Evolutionary conservation across 768 basidiomycete genomes (phyloP).

Genomic region (Tricholoma hemisulphureum): DNA sequence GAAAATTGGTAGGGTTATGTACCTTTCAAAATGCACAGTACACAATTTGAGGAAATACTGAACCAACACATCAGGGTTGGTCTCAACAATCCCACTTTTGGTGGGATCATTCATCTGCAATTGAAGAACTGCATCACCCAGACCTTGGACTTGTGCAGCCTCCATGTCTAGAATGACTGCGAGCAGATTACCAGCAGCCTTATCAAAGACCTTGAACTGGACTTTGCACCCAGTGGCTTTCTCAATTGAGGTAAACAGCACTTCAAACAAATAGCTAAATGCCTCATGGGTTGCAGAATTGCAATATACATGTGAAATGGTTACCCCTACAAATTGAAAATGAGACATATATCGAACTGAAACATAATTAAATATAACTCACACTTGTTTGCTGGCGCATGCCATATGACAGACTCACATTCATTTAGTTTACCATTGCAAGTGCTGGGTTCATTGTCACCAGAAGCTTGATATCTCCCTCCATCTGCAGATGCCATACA

Average conservation of each 20-base stretch:
- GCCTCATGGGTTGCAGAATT: constrained; percentile 6
- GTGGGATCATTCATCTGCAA: no score
- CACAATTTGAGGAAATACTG: not conserved
- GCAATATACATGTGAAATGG: constrained; percentile 16
- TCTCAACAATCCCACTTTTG: no score
- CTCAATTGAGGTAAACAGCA: no score
- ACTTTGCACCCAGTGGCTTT: no score
- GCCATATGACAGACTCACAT: constrained; percentile 17
- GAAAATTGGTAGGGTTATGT: not conserved
- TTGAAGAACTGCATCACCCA: no score
- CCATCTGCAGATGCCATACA: not conserved
- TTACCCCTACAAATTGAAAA: constrained; percentile 7
- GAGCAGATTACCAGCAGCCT: no score
- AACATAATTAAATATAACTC: not conserved
- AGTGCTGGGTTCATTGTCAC: constrained; percentile 4
- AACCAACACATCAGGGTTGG: no score
- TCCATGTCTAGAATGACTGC: no score
- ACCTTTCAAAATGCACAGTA: not conserved
- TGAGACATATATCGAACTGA: no score
- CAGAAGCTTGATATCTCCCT: constrained; percentile 1
- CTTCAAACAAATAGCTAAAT: no score
- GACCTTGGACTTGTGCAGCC: no score
- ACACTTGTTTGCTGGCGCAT: constrained; percentile 11
- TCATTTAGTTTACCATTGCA: constrained; percentile 18
- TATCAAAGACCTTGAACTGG: no score